Evolutionary conservation across 208 protist genomes (phyloP), one percentile per base, ranked within the genome.

Genomic region (Acanthamoeba quina): DNA sequence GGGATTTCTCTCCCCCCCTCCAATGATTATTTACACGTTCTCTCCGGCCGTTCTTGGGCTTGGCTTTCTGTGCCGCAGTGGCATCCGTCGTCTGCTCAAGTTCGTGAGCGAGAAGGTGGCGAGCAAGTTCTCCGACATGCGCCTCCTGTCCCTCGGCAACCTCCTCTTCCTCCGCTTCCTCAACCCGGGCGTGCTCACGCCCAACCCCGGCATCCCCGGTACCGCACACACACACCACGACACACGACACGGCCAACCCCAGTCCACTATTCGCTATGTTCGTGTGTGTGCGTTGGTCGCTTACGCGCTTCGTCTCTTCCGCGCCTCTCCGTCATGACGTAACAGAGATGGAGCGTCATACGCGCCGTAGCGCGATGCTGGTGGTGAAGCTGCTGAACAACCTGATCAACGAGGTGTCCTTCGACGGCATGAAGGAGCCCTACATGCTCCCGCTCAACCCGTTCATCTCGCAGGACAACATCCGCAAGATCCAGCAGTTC

Each of bases 371-470:
- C 31, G 64, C 64, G 24, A 72, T 72, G 64, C 64, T 72, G 10
- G 64, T 72, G 64, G 64, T 72, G 64, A 72, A 72, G 24, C 64
- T 72, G 31, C 64, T 72, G 64, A 72, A 72, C 64, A 72, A 72
- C 31, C 24, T 72, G 64, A 72, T 72, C 64, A 72, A 72, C 64
- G 64, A 72, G 64, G 64, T 72, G 64, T 72, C 64, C 64, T 72
- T 72, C 24, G 64, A 72, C 31, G 64, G 64, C 24, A n/a, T 72
- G n/a, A 72, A 72, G 64, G 64, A 72, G 64, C n/a, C 64, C 31
- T 72, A 72, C 64, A 72, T 72, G 64, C 31, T 72, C 15, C 64
- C 64, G 15, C 64, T 72, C 64, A 72, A 72, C 64, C 64, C 64
- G 15, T 72, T 72, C 64, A 72, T 72, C 64, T 72, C 64, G 11